Evolutionary conservation across 306 rosid species (phyloP), one percentile per base, ranked within the genome.

Genomic region (Trifolium dubium): DNA sequence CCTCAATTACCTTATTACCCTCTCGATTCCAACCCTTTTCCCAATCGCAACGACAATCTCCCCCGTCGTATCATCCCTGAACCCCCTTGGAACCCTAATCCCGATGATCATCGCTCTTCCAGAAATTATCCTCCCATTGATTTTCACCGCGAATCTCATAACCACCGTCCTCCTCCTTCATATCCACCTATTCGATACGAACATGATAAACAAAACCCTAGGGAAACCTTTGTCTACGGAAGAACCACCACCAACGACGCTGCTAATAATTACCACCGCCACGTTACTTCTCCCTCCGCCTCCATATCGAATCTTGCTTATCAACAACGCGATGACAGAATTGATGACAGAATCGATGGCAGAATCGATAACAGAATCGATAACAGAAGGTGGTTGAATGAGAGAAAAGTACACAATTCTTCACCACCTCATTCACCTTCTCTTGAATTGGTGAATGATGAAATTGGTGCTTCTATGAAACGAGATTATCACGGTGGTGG

Each of bases 341-440:
- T n/a, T n/a, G n/a, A n/a, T n/a, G 71, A 53, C 2, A 78, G 86
- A 71, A 75, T 74, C 34, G 86, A 86, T 15, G 75, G 64, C 67
- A 81, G 79, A 81, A 84, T 35, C 6, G 71, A 51, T n/a, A 81
- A 51, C 3, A 78, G 87, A 71, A 74, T 74, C 19, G 86, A 86
- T 17, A 79, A 72, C 64, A 81, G 79, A 81, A 85, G 86, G 75
- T 87, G 89, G 89, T 74, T 76, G 55, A 82, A 72, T 72, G 89
- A 86, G 54, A 79, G 91, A 69, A 80, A 82, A 60, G 73, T 77
- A 23, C 85, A 62, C 19, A 81, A 81, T 58, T 87, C 75, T 68
- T 55, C 65, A 40, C 9, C 83, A 17, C 69, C 83, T 19, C 78
- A 69, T 61, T 58, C 56, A 29, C 9, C 83, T 34, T 79, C 83